Percentiles rank a stretch among this genome's conserved stretches.
These are phyloP conservation scores for Pulveroboletus sp. DNA, from an alignment of 768 basidiomycete genomes.

Conservation along the genomic window DNA sequence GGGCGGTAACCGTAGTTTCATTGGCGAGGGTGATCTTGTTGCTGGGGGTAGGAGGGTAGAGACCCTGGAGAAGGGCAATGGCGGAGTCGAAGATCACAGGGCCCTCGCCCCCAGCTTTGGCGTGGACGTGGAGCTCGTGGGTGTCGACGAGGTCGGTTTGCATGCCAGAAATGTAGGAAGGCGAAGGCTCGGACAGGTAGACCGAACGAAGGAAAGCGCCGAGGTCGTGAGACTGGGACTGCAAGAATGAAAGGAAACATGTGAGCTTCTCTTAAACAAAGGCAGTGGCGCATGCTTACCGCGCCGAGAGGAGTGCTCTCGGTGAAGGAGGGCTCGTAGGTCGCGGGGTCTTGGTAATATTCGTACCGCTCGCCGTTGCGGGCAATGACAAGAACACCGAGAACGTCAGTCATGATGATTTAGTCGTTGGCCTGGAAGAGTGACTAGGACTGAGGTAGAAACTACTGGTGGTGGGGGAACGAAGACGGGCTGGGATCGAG, in stretches of 20 bases:
- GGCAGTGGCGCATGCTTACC: conserved; percentile 35
- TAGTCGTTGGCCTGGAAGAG: conserved; percentile 13
- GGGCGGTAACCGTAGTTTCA: conserved; percentile 65
- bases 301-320: conserved; percentile 77
- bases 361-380: conserved; percentile 75
- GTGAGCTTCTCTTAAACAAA: background rate
- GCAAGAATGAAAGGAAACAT: background rate
- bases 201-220: conserved; percentile 59
- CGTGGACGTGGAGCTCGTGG: conserved; percentile 68
- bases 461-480: conserved; percentile 16
- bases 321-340: conserved; percentile 59
- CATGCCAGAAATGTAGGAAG: conserved; percentile 68
- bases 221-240: conserved; percentile 69
- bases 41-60: conserved; percentile 76
- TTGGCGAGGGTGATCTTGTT: conserved; percentile 80
- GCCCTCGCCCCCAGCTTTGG: conserved; percentile 83
- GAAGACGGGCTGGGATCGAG: conserved; percentile 2
- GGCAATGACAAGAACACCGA: conserved; percentile 74
- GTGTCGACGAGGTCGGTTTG: conserved; percentile 68
- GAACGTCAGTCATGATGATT: conserved; percentile 46
- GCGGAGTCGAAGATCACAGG: conserved; percentile 86
- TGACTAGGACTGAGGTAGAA: conserved; percentile 15
- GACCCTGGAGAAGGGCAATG: conserved; percentile 79
- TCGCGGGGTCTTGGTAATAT: conserved; percentile 69
- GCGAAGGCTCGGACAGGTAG: conserved; percentile 65